A percentile compares a stretch with the other conserved stretches of the same genome.
Conservation (phyloP, 768 basidiomycete genomes). For the Termitomyces bulborhizus region DNA sequence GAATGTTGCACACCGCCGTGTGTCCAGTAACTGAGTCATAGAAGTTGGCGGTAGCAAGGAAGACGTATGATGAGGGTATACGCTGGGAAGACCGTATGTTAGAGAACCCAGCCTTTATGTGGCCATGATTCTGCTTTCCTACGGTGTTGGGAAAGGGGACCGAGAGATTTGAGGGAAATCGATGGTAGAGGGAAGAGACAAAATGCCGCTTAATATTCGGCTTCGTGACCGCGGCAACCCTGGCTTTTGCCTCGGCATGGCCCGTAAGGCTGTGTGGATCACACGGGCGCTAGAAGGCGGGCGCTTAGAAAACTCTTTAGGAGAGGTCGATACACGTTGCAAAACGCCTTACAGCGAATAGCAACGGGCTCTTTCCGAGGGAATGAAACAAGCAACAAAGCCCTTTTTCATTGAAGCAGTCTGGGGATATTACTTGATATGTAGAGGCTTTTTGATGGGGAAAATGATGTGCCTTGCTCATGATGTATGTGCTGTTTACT, state of each 20-base stretch:
- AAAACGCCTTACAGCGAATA: neutral
- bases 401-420: neutral
- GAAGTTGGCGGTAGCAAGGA: neutral
- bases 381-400: neutral
- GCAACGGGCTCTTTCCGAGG: neutral
- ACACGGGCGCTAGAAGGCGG: neutral
- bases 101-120: slow-evolving; percentile 12
- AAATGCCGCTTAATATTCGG: slow-evolving; percentile 9
- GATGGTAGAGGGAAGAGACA: slow-evolving; percentile 4
- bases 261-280: slow-evolving; percentile 6
- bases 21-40: slow-evolving; percentile 3
- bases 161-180: neutral
- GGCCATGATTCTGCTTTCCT: slow-evolving; percentile 8
- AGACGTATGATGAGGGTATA: slow-evolving; percentile 5
- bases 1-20: neutral
- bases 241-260: slow-evolving; percentile 5
- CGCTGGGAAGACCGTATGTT: neutral
- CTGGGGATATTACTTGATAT: neutral
- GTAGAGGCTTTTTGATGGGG: slow-evolving; percentile 1
- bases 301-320: neutral
- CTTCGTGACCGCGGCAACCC: slow-evolving; percentile 5
- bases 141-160: slow-evolving; percentile 4
- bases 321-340: neutral
- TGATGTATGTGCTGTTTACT: neutral
- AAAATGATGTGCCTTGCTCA: slow-evolving; percentile 3